A percentile compares a stretch with the other conserved stretches of the same genome.
These are phyloP conservation scores for Cytospora mali DNA, from an alignment of 2,329 filamentous ascomycete genomes.

Conservation along the genomic window DNA sequence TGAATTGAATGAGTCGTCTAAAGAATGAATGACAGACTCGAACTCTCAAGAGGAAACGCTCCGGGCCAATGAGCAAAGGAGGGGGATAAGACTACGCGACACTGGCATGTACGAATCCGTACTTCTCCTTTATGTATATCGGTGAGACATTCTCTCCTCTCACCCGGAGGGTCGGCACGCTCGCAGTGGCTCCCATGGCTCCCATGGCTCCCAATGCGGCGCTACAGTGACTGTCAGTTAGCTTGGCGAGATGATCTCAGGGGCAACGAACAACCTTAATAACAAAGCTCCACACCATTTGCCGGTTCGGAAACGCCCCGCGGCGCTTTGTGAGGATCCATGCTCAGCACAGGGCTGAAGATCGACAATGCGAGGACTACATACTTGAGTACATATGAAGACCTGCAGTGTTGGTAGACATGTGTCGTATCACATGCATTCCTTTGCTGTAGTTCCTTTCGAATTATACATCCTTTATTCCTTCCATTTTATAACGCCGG, in stretches of 20 bases:
- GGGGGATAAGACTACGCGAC: neutral
- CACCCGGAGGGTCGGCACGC: neutral
- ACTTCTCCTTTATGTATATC: conserved; percentile 12
- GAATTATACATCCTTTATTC: conserved; percentile 6
- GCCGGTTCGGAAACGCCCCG: conserved; percentile 7
- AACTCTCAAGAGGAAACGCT: neutral
- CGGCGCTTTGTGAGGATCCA: neutral
- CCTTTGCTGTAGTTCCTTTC: conserved; percentile 1
- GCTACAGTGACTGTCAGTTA: conserved; percentile 15
- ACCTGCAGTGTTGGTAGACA: neutral
- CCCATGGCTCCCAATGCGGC: neutral
- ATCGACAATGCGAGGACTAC: conserved; percentile 12
- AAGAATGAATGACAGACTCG: conserved; percentile 6
- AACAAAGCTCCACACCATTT: conserved; percentile 8
- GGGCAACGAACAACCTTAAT: conserved; percentile 21
- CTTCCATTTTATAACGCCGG: conserved; percentile 12
- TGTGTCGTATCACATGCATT: neutral
- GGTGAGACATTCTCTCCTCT: neutral
- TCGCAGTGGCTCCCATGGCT: conserved; percentile 4
- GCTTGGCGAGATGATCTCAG: conserved; percentile 25
- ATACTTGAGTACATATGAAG: too few species aligned
- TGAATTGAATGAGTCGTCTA: neutral
- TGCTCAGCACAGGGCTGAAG: conserved; percentile 27
- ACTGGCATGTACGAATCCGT: conserved; percentile 13
- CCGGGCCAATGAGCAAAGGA: neutral